Conservation (phyloP, 768 basidiomycete species). For the Podaxis carcinomalis region DNA sequence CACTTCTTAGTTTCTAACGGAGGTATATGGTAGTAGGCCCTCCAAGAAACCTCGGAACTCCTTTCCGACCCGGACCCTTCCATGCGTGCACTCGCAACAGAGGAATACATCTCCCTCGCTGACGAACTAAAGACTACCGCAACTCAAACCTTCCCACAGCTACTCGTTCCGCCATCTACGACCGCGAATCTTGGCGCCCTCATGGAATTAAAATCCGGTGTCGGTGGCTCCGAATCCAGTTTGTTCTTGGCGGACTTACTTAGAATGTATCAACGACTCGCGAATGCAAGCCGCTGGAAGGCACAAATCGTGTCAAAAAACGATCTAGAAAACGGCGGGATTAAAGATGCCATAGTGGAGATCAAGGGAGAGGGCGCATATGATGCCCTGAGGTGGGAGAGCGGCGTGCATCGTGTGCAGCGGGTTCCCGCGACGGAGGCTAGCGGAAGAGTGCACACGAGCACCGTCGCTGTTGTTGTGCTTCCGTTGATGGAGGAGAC, state of each 20-base stretch:
- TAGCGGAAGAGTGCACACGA: slow-evolving; percentile 86
- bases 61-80: slow-evolving; percentile 70
- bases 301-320: slow-evolving; percentile 50
- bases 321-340: slow-evolving; percentile 56
- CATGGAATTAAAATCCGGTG: slow-evolving; percentile 89
- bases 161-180: slow-evolving; percentile 69
- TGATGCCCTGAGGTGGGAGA: slow-evolving; percentile 82
- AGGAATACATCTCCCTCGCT: slow-evolving; percentile 54
- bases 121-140: slow-evolving; percentile 28
- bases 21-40: slow-evolving; percentile 44
- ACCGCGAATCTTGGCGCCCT: slow-evolving; percentile 71
- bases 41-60: slow-evolving; percentile 57
- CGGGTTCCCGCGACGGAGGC: slow-evolving; percentile 89
- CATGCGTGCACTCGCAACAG: slow-evolving; percentile 69
- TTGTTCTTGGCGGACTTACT: slow-evolving; percentile 64
- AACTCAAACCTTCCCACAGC: slow-evolving; percentile 53
- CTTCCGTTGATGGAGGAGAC: slow-evolving; percentile 74
- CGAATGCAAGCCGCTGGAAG: too few relatives aligned
- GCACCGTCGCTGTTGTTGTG: slow-evolving; percentile 84
- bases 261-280: too few relatives aligned
- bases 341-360: slow-evolving; percentile 77
- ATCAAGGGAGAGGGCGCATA: slow-evolving; percentile 76
- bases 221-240: slow-evolving; percentile 86
- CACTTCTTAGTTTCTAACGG: neutral
- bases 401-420: slow-evolving; percentile 95